These are phyloP conservation scores for Apophysomyces sp. DNA, from an alignment of 371 early-diverging fungal species.

Conservation along the genomic window DNA sequence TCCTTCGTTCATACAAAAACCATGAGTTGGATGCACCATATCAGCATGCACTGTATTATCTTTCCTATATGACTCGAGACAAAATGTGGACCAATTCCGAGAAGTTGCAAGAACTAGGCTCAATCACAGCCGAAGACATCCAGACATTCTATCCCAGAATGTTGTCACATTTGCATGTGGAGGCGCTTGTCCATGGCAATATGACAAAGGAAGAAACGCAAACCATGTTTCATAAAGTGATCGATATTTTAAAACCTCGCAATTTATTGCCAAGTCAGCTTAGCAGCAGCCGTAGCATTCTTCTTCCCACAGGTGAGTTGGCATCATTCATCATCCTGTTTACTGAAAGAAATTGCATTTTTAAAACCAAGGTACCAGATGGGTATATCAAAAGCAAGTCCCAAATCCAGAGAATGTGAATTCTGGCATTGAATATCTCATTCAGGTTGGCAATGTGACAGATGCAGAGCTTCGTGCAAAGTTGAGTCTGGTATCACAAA, in stretches of 20 bases:
- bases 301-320: slow-evolving; percentile 51
- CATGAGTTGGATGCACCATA: slow-evolving; percentile 72
- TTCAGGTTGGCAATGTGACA: slow-evolving; percentile 64
- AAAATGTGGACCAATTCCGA: slow-evolving; percentile 83
- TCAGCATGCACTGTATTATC: slow-evolving; percentile 77
- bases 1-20: slow-evolving; percentile 70
- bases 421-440: slow-evolving; percentile 82
- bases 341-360: background rate
- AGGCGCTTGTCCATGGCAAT: slow-evolving; percentile 88
- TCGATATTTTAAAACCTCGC: slow-evolving; percentile 56
- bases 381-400: slow-evolving; percentile 65
- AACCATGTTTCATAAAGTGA: slow-evolving; percentile 52
- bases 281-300: slow-evolving; percentile 60
- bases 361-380: slow-evolving; percentile 38
- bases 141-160: slow-evolving; percentile 70
- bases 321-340: background rate
- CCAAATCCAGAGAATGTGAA: slow-evolving; percentile 82
- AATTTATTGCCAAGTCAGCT: slow-evolving; percentile 63
- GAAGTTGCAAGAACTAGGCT: slow-evolving; percentile 58
- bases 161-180: slow-evolving; percentile 67
- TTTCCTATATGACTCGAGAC: slow-evolving; percentile 75
- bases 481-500: slow-evolving; percentile 73
- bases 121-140: slow-evolving; percentile 72
- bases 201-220: slow-evolving; percentile 64
- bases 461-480: slow-evolving; percentile 60